A percentile compares a stretch with the other conserved stretches of the same genome.
These are phyloP conservation scores for Sclerotinia minor DNA, from an alignment of 2,329 filamentous ascomycete genomes.

Conservation along the genomic window DNA sequence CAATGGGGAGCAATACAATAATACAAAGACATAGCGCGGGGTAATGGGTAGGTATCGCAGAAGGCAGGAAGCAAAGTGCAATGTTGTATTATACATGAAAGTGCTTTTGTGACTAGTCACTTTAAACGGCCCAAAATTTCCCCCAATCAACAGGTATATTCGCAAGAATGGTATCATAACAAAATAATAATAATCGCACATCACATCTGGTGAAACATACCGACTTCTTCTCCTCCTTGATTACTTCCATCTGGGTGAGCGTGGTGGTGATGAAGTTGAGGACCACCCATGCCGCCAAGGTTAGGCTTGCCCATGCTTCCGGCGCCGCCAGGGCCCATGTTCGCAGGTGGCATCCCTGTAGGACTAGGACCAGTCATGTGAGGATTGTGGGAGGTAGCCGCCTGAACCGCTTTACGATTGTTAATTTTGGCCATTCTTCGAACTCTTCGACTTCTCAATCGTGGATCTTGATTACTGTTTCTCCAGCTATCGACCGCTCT, in stretches of 20 bases:
- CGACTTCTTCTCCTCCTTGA: constrained; percentile 77
- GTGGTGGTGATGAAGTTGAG: constrained; percentile 70
- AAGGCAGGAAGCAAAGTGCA: constrained; percentile 39
- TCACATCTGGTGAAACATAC: constrained; percentile 91
- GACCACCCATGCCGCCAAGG: constrained; percentile 63
- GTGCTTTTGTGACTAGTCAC: constrained; percentile 35
- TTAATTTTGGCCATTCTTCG: constrained; percentile 96
- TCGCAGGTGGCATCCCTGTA: constrained; percentile 63
- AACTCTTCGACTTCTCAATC: constrained; percentile 86
- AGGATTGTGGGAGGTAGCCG: constrained; percentile 54
- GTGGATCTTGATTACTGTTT: constrained; percentile 96
- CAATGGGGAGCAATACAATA: constrained; percentile 34
- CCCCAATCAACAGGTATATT: constrained; percentile 35
- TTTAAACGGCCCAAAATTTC: constrained; percentile 27
- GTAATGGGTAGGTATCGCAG: constrained; percentile 36
- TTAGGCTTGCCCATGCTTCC: constrained; percentile 64
- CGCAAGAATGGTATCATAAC: constrained; percentile 41
- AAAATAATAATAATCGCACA: constrained; percentile 39
- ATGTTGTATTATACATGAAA: constrained; percentile 44
- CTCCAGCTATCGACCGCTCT: constrained; percentile 97
- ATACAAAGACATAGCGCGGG: constrained; percentile 37
- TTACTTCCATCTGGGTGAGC: constrained; percentile 66
- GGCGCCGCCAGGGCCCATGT: constrained; percentile 58
- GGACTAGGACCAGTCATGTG: constrained; percentile 67
- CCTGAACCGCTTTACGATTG: constrained; percentile 71